phyloP scores from a whole-genome alignment of 768 basidiomycete genomes.

The Panaeolus papilionaceus region DNA sequence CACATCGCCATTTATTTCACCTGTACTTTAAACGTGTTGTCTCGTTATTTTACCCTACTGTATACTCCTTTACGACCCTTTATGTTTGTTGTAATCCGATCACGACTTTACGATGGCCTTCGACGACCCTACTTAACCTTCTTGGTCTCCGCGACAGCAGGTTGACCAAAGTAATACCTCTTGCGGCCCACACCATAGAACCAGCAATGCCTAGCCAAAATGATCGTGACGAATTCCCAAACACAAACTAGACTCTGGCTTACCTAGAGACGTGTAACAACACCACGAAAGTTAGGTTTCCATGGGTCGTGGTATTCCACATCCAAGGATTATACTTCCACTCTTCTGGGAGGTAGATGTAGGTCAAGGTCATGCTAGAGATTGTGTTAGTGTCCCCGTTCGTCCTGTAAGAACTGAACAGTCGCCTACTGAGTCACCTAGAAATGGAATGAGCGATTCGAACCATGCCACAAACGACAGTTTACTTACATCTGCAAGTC shows the following conservation, averaged over 20 bases:
- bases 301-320: slow-evolving; percentile 76
- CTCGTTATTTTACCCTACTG: background rate
- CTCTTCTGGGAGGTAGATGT: slow-evolving; percentile 57
- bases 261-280: slow-evolving; percentile 63
- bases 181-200: slow-evolving; percentile 57
- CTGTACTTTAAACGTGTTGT: background rate
- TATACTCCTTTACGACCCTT: slow-evolving; percentile 5
- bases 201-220: slow-evolving; percentile 51
- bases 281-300: slow-evolving; percentile 67
- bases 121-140: slow-evolving; percentile 4
- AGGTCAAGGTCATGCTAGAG: slow-evolving; percentile 58
- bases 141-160: slow-evolving; percentile 7
- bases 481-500: slow-evolving; percentile 58
- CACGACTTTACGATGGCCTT: background rate
- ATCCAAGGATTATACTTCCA: slow-evolving; percentile 49
- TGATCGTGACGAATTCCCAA: slow-evolving; percentile 13
- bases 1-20: background rate
- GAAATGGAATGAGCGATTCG: background rate
- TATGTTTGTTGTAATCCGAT: slow-evolving; percentile 8
- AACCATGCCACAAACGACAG: background rate
- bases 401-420: background rate
- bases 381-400: background rate
- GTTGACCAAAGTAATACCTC: slow-evolving; percentile 46
- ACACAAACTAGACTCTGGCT: slow-evolving; percentile 16
- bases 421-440: slow-evolving; percentile 25